These are phyloP conservation scores for Colletotrichum abscissum DNA, from an alignment of 2,329 filamentous ascomycete species.

Conservation along the genomic window DNA sequence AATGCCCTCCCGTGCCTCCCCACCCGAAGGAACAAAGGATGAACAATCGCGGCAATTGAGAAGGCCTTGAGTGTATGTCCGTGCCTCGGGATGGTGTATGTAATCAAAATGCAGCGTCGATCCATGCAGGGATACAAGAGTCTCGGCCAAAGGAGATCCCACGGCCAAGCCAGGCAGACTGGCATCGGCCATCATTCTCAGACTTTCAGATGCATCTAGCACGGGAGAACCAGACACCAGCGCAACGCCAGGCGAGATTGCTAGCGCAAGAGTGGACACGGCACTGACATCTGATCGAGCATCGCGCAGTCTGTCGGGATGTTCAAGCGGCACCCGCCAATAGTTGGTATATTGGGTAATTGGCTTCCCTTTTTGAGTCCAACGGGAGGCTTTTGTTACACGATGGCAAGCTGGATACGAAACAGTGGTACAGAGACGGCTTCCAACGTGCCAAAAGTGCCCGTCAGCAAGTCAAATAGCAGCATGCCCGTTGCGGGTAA, in stretches of 20 bases:
- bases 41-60: neutral
- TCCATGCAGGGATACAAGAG: neutral
- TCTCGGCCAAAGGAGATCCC: neutral
- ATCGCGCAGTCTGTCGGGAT: neutral
- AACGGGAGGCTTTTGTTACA: neutral
- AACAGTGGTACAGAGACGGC: slow-evolving; percentile 13
- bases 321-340: neutral
- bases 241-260: neutral
- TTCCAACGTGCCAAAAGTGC: neutral
- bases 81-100: neutral
- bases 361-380: neutral
- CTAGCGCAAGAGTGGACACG: neutral
- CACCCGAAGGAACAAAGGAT: neutral
- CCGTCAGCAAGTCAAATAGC: neutral
- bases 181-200: neutral
- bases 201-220: neutral
- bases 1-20: too few relatives aligned
- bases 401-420: neutral
- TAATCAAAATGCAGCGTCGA: neutral
- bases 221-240: neutral
- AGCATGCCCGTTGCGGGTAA: too few relatives aligned
- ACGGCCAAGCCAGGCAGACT: neutral
- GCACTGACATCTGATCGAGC: neutral
- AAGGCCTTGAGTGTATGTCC: neutral
- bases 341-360: neutral